Conservation (phyloP, 306 rosid species). For the Cucumis melo region DNA sequence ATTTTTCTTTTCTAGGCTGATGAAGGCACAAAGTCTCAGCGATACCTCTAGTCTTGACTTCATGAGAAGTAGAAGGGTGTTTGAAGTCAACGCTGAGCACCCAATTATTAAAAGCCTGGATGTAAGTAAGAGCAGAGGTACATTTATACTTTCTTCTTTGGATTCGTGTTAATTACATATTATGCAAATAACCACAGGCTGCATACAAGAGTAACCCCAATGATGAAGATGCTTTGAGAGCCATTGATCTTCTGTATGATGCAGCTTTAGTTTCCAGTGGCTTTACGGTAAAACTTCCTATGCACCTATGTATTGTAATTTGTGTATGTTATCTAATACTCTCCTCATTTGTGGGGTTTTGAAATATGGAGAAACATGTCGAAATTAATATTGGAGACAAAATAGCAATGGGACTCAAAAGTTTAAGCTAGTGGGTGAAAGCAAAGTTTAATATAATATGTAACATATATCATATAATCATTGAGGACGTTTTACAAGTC, state of each 20-base stretch:
- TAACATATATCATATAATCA: too few species aligned
- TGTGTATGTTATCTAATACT: too few species aligned
- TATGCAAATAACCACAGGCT: constrained; percentile 37
- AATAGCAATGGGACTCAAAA: too few species aligned
- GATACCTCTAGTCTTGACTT: constrained; percentile 76
- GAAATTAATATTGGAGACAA: too few species aligned
- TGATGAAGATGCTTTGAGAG: constrained; percentile 76
- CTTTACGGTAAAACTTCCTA: constrained; percentile 44
- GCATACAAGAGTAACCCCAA: constrained; percentile 58
- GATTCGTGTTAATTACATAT: not conserved
- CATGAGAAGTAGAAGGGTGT: constrained; percentile 97
- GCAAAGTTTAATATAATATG: too few species aligned
- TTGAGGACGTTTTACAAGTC: too few species aligned
- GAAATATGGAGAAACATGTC: too few species aligned
- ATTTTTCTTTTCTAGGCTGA: constrained; percentile 28
- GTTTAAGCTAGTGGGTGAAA: too few species aligned
- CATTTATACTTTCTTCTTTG: not conserved
- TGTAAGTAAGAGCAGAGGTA: constrained; percentile 31
- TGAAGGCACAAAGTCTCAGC: constrained; percentile 89
- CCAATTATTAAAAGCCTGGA: constrained; percentile 67
- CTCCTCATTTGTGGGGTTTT: too few species aligned
- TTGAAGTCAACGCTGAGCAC: constrained; percentile 88
- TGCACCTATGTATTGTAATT: not conserved
- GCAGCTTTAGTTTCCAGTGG: constrained; percentile 97
- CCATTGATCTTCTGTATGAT: constrained; percentile 85